Evolutionary conservation across 345 rosid species (phyloP), one percentile per base, ranked within the genome.

Genomic region (Passiflora organensis): DNA sequence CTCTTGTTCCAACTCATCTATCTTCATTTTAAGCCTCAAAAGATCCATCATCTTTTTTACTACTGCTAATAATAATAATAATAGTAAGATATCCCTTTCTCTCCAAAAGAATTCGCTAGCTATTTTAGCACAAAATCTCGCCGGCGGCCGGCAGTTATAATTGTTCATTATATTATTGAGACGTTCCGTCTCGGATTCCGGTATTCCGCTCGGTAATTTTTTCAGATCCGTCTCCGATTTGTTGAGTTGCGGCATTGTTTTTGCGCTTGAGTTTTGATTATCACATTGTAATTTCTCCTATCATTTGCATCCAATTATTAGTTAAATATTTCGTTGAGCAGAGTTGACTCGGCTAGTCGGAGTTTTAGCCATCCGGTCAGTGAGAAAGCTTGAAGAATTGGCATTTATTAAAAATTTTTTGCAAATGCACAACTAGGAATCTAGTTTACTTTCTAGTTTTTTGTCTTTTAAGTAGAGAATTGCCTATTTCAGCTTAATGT

Each of bases 271-370:
- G 13, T 11, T 11, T 11, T 41, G 43, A 4, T 37, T 12, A 1
- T 15, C n/a, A 41, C 15, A 13, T 41, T 6, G 41, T 37, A 37
- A 9, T 37, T 2, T 37, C 24, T 11, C n/a, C 13, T 41, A 2
- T 3, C 34, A 41, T 11, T 12, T 15, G 10, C 43, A 41, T 41
- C n/a, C n/a, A 12, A 15, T 41, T 41, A 13, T 4, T 41, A 28
- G 14, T 15, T 41, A 5, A 2, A 32, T n/a, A 16, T 10, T 10
- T 9, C 19, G 28, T 22, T 53, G 56, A 53, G 43, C 13, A 2
- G 13, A 42, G 51, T 48, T 46, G 52, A 57, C 32, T 32, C 42
- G 9, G 32, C 28, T 43, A 46, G 43, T 55, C 37, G 44, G 19
- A 13, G 21, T 12, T 41, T 1, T 41, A 41, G n/a, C n/a, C n/a